Evolutionary conservation across 140 eudicot species (phyloP), one percentile per base, ranked within the genome.

Genomic region (Stevia rebaudiana): DNA sequence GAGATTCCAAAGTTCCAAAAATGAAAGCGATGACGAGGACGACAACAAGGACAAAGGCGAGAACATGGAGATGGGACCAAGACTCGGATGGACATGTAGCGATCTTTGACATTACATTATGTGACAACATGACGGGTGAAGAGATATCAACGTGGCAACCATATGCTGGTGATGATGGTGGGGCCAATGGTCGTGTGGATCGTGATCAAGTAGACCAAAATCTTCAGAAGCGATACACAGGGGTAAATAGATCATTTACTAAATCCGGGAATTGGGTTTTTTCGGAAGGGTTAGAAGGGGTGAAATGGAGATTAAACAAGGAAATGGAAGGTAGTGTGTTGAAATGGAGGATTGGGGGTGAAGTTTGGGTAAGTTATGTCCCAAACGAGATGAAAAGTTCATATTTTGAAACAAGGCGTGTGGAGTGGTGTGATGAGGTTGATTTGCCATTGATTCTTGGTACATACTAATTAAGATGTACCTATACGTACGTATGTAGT

Each of bases 321-420:
- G 98, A 91, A 21, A 87, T 83, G 98, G 98, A 91, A 71, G 98
- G 98, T 67, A 87, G 98, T 77, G 92, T 91, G 63, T 68, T 91
- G 79, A 91, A 83, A 72, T 91, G 98, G 98, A 84, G 96, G 78
- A 82, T 91, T 17, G 98, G 96, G 28, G 94, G 85, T 23, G 72
- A 79, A 65, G 43, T 84, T 59, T 91, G 98, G 95, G 56, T 87
- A 23, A 91, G 75, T 70, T 91, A 91, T 61, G 65, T 69, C 75
- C 95, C 98, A 35, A 83, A 80, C 77, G 86, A 87, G 43, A 74
- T 84, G 3, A 77, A 56, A n/a, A 79, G 85, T 60, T 67, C 87
- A 7, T 82, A 74, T 78, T 78, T 50, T 74, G 98, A 91, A 70
- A 87, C 96, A 3, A 81, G 98, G 84, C 82, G 82, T 65, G 81